These are phyloP conservation scores for Cicer arietinum DNA, from an alignment of 306 rosid genomes.

Conservation along the genomic window DNA sequence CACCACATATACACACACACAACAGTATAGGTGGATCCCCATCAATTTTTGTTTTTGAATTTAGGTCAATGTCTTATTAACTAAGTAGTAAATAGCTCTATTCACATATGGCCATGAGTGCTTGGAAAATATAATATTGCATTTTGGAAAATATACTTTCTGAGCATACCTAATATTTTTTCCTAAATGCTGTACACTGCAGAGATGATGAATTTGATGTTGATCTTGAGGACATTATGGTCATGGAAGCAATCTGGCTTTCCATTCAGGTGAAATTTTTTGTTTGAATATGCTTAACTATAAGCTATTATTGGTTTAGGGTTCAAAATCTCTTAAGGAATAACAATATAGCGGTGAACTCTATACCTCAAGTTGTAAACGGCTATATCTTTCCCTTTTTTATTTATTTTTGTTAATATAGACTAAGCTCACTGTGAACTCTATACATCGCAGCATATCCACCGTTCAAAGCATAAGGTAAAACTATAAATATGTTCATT, in stretches of 20 bases:
- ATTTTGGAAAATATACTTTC: conserved; percentile 11
- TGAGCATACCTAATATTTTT: neutral
- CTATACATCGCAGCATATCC: neutral
- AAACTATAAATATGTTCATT: conserved; percentile 2
- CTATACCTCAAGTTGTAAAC: too few relatives aligned
- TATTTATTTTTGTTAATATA: neutral
- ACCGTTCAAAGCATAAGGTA: conserved; percentile 6
- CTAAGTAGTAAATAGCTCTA: neutral
- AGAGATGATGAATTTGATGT: conserved; percentile 93
- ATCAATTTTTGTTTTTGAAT: neutral
- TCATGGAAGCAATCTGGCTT: conserved; percentile 99
- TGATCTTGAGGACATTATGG: conserved; percentile 98
- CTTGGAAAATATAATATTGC: neutral
- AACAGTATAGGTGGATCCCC: neutral
- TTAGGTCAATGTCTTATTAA: neutral
- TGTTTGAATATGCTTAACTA: conserved; percentile 37
- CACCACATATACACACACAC: neutral
- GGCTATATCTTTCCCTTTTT: neutral
- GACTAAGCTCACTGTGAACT: conserved; percentile 5
- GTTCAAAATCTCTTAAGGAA: too few relatives aligned
- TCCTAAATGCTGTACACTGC: conserved; percentile 41
- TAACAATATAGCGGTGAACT: too few relatives aligned
- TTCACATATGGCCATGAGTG: neutral
- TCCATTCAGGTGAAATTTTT: conserved; percentile 77
- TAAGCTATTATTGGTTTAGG: neutral